Base-by-base conservation (phyloP, 768 basidiomycete species). In the Psilocybe tampanensis region DNA sequence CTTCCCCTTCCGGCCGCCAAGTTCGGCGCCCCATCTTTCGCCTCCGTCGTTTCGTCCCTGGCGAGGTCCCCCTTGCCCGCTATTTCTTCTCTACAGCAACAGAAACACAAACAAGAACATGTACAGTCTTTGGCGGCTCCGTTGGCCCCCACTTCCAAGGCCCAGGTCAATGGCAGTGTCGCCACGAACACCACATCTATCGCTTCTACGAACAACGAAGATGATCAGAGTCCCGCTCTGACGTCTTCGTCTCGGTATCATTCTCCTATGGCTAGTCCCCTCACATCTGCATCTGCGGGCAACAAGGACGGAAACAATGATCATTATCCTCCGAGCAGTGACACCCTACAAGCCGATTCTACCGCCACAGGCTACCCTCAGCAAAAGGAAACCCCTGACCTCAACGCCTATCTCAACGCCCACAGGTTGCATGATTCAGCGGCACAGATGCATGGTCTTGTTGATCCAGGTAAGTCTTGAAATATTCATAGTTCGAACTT, bases 331-430 rank as follows among this genome's bases (percentile, higher is more conserved):
- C 15, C 47, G 21, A 43, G 29, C 33, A 57, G 54, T 45, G 54
- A 58, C 52, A 54, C 29, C 42, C 52, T 26, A 22, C 12, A 23
- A 2, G 29, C 41, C 43, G 42, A 53, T 21, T 18, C 42, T 29
- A 43, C 18, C 52, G 24, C 11, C n/a, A 29, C 26, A 29, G 26
- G 42, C 21, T 53, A 60, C 41, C 52, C 47, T 32, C 44, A 44
- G 3, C 44, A 42, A 17, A 47, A 50, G 8, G 50, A 49, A 9
- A 47, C 65, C 13, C 66, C 65, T 17, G 72, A 70, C 22, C 67
- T 76, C 36, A 75, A 76, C 59, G 74, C 76, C 17, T 74, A 74
- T 52, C 66, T 76, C 43, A 67, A 68, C 48, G 65, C 66, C 44
- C 68, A 72, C 43, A 68, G 67, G 21, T 61, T 74, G 57, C 66